These are phyloP conservation scores for Senecio squalidus DNA, from an alignment of 140 eudicot genomes.

Conservation along the genomic window DNA sequence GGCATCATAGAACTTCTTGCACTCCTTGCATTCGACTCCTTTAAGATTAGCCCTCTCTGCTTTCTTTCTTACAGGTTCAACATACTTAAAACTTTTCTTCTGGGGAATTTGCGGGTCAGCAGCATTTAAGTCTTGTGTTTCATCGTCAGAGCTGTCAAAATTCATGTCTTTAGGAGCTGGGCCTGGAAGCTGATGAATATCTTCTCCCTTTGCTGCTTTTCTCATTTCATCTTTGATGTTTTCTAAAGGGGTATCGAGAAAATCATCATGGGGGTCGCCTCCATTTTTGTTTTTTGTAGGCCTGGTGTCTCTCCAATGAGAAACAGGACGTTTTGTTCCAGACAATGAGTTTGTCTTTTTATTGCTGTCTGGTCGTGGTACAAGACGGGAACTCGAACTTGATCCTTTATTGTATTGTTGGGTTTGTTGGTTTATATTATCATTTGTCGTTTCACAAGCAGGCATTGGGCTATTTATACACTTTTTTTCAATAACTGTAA, in stretches of 20 bases:
- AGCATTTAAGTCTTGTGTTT: constrained; percentile 54
- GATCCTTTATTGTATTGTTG: constrained; percentile 27
- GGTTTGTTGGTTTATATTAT: constrained; percentile 23
- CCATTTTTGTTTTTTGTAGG: constrained; percentile 75
- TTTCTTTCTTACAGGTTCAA: constrained; percentile 90
- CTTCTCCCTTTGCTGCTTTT: constrained; percentile 43
- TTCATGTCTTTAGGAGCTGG: constrained; percentile 44
- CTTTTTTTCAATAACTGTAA: constrained; percentile 25
- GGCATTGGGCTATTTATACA: constrained; percentile 22
- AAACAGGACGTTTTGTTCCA: constrained; percentile 71
- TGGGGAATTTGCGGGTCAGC: constrained; percentile 32
- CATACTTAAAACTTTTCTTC: constrained; percentile 56
- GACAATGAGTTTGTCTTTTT: constrained; percentile 42
- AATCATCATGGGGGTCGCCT: constrained; percentile 84
- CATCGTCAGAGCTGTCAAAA: constrained; percentile 66
- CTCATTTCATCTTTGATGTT: constrained; percentile 55
- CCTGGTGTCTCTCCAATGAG: constrained; percentile 88
- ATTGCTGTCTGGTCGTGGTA: constrained; percentile 24
- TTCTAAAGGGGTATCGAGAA: constrained; percentile 84
- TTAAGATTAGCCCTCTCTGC: constrained; percentile 66
- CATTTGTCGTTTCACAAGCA: constrained; percentile 29
- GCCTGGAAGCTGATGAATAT: constrained; percentile 31
- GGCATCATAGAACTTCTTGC: constrained; percentile 88
- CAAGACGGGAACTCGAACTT: constrained; percentile 28
- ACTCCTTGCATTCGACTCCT: constrained; percentile 91